These are phyloP conservation scores for Metschnikowia chrysomelidarum DNA, from an alignment of 805 yeast species.

Conservation along the genomic window DNA sequence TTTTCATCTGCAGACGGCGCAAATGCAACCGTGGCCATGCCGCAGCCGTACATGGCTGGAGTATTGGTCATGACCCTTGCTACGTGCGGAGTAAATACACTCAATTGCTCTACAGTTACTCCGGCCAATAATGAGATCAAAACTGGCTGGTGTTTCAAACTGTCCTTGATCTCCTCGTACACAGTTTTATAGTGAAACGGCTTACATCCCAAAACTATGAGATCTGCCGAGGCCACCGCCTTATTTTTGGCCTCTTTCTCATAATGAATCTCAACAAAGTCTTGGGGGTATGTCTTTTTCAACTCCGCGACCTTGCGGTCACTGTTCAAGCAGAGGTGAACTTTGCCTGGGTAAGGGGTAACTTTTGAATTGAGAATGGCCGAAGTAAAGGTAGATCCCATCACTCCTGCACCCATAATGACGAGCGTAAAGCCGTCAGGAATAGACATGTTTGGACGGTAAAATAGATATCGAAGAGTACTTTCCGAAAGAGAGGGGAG, in stretches of 20 bases:
- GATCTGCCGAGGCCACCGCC: slow-evolving; percentile 64
- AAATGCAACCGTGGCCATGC: slow-evolving; percentile 90
- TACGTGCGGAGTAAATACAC: slow-evolving; percentile 51
- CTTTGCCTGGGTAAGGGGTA: slow-evolving; percentile 60
- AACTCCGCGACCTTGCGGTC: slow-evolving; percentile 45
- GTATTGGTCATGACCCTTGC: slow-evolving; percentile 98
- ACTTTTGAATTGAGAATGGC: slow-evolving; percentile 60
- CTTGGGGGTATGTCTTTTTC: slow-evolving; percentile 34
- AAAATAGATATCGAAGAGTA: too few species aligned
- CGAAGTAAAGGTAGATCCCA: slow-evolving; percentile 90
- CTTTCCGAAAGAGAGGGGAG: too few species aligned
- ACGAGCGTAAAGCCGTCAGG: slow-evolving; percentile 51
- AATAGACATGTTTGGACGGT: slow-evolving; percentile 1
- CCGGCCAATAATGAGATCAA: slow-evolving; percentile 90
- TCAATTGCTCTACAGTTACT: slow-evolving; percentile 73
- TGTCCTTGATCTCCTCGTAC: slow-evolving; percentile 46
- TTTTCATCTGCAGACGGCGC: slow-evolving; percentile 46
- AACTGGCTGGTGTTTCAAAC: slow-evolving; percentile 51
- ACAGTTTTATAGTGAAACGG: slow-evolving; percentile 75
- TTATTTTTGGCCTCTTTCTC: slow-evolving; percentile 44
- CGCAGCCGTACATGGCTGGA: slow-evolving; percentile 89
- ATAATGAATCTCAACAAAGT: slow-evolving; percentile 51
- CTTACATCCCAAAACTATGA: slow-evolving; percentile 82
- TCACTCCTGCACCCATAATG: slow-evolving; percentile 89
- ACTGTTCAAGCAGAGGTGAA: slow-evolving; percentile 75